A percentile compares a stretch with the other conserved stretches of the same genome.
phyloP scores from a whole-genome alignment of 169 alveolate species.

The Perkinsus olseni region DNA sequence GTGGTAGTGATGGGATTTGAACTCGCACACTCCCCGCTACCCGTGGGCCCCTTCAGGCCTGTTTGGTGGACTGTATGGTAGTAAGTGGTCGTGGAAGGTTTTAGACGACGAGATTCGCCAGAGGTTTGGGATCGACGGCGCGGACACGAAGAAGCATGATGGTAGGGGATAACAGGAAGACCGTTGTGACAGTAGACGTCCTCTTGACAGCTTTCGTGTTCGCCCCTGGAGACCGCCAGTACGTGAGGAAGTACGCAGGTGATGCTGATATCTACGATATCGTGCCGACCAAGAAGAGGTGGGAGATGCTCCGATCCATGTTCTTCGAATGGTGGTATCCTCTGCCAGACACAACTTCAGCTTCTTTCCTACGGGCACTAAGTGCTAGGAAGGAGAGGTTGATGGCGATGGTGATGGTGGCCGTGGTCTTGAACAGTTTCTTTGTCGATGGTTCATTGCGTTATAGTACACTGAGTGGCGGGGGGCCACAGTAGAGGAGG shows the following conservation, averaged over 20 bases:
- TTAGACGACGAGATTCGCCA: background rate
- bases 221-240: background rate
- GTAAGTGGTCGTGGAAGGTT: background rate
- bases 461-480: background rate
- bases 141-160: background rate
- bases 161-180: background rate
- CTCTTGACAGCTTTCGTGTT: background rate
- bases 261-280: background rate
- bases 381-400: background rate
- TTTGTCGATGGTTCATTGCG: background rate
- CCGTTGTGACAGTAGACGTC: too few species aligned
- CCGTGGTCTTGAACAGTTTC: background rate
- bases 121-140: background rate
- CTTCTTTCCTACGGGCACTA: background rate
- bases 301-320: background rate
- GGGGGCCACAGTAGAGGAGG: too few species aligned
- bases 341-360: background rate
- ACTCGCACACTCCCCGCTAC: background rate
- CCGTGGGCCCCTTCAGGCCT: background rate
- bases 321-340: background rate
- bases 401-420: background rate
- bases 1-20: background rate
- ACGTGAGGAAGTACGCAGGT: background rate
- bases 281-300: background rate
- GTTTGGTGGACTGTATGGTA: background rate